Conservation (phyloP, 345 rosid genomes). For the Boechera retrofracta region DNA sequence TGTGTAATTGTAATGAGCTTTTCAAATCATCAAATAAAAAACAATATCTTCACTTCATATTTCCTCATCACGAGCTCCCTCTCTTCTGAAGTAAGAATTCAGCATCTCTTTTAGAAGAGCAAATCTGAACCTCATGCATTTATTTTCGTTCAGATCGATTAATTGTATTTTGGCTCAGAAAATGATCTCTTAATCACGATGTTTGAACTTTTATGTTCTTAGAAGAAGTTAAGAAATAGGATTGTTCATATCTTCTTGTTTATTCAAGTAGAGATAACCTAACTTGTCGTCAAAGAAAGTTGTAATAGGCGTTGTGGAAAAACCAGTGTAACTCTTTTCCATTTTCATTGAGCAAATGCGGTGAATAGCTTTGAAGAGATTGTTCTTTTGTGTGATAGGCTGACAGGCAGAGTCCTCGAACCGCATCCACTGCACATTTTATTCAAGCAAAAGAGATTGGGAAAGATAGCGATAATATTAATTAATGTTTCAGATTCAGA, state of each 20-base stretch:
- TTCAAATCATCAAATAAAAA: conserved; percentile 11
- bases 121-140: background rate
- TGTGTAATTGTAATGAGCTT: conserved; percentile 1
- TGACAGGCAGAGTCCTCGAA: conserved; percentile 77
- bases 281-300: conserved; percentile 44
- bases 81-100: conserved; percentile 21
- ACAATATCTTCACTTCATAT: background rate
- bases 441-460: background rate
- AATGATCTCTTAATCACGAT: conserved; percentile 6
- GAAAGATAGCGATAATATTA: background rate
- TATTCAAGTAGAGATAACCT: conserved; percentile 57
- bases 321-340: conserved; percentile 56
- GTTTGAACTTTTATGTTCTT: background rate
- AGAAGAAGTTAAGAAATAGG: conserved; percentile 20
- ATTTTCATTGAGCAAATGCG: conserved; percentile 59
- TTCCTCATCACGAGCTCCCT: background rate
- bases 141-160: conserved; percentile 2
- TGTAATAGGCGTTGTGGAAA: conserved; percentile 46
- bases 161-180: background rate
- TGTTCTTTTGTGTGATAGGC: conserved; percentile 59
- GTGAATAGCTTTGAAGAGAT: conserved; percentile 51
- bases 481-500: conserved; percentile 8
- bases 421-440: conserved; percentile 68
- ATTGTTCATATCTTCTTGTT: conserved; percentile 48
- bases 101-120: conserved; percentile 8